Evolutionary conservation across 2,329 filamentous ascomycete genomes (phyloP).

Genomic region (Talaromyces sp.): DNA sequence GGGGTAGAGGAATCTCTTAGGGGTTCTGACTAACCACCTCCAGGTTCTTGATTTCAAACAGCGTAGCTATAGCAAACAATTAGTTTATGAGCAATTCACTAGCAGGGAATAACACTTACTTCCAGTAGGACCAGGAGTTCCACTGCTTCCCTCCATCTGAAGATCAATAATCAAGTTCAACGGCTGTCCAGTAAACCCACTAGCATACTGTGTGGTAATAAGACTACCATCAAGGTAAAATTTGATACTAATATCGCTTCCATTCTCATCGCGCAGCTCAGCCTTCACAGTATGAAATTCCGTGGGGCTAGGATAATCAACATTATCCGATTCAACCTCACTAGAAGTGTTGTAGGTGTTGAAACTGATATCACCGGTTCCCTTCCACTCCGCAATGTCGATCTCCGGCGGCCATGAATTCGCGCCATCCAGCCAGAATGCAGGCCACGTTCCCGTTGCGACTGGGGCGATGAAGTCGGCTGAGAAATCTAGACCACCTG

Average conservation of each 20-base stretch:
- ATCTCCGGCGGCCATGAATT: conserved; percentile 62
- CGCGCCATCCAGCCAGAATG: conserved; percentile 61
- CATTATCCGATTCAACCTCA: conserved; percentile 51
- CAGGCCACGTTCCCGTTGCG: conserved; percentile 57
- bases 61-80: conserved; percentile 11
- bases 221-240: conserved; percentile 58
- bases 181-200: conserved; percentile 52
- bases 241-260: conserved; percentile 54
- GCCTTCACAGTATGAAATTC: conserved; percentile 56
- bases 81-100: background rate
- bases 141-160: conserved; percentile 29
- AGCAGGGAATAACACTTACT: conserved; percentile 6
- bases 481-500: conserved; percentile 44
- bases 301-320: conserved; percentile 50
- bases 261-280: conserved; percentile 56
- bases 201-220: conserved; percentile 55
- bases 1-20: no score
- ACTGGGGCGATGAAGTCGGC: conserved; percentile 45
- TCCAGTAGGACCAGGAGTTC: conserved; percentile 14
- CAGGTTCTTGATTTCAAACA: conserved; percentile 16
- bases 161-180: conserved; percentile 37
- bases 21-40: conserved; percentile 12
- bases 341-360: conserved; percentile 44
- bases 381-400: conserved; percentile 65
- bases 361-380: conserved; percentile 42